phyloP scores from a whole-genome alignment of 345 rosid genomes.

The Syzygium jambos region DNA sequence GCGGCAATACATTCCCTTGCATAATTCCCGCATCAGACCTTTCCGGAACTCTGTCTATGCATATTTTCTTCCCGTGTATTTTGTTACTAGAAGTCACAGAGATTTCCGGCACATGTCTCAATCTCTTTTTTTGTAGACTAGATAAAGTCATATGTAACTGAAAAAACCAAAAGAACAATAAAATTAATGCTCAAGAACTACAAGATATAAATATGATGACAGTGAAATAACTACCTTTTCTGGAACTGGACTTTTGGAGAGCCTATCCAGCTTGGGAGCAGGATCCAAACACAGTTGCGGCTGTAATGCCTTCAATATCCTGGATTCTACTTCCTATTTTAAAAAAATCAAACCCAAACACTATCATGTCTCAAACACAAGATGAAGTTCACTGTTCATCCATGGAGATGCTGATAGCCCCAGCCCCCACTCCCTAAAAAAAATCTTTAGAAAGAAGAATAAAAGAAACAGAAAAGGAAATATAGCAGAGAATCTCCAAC shows the following conservation, averaged over 20 bases:
- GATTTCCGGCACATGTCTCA: slow-evolving; percentile 56
- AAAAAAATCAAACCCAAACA: slow-evolving; percentile 1
- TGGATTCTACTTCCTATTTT: slow-evolving; percentile 85
- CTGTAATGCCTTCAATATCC: slow-evolving; percentile 87
- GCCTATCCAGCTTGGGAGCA: slow-evolving; percentile 78
- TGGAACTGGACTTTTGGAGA: slow-evolving; percentile 38
- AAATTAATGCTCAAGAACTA: background rate
- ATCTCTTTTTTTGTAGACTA: slow-evolving; percentile 62
- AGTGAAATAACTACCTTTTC: slow-evolving; percentile 37
- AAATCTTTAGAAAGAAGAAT: background rate
- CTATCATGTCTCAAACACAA: background rate
- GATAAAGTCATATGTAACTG: slow-evolving; percentile 71
- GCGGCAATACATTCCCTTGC: slow-evolving; percentile 47
- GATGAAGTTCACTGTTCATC: background rate
- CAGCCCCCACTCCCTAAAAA: background rate
- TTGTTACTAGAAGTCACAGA: slow-evolving; percentile 48
- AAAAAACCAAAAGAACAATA: slow-evolving; percentile 2
- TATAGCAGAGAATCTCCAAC: background rate
- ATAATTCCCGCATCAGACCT: slow-evolving; percentile 46
- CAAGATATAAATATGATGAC: background rate
- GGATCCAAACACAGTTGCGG: slow-evolving; percentile 92
- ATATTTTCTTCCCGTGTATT: slow-evolving; percentile 70
- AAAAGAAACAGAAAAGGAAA: background rate
- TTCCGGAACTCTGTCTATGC: slow-evolving; percentile 62
- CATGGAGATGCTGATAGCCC: background rate